Evolutionary conservation across 805 yeast genomes (phyloP).

Genomic region (Kuraishia piskuri): DNA sequence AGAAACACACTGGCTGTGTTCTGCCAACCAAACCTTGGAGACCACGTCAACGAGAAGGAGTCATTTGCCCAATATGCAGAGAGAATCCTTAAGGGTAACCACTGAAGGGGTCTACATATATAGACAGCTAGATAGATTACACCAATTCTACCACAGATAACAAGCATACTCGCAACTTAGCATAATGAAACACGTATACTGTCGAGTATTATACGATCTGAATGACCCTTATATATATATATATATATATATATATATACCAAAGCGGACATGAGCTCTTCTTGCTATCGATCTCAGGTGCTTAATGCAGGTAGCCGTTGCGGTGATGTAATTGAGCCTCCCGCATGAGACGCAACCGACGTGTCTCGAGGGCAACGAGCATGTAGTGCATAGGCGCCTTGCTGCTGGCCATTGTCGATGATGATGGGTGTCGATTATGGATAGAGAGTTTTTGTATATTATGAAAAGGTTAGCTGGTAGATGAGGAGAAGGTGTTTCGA

Average conservation of each 20-base stretch:
- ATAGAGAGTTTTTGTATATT: no score
- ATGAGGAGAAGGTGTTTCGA: no score
- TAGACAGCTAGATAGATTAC: neutral
- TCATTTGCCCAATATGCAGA: slow-evolving; percentile 42
- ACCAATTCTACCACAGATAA: neutral
- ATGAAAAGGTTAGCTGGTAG: no score
- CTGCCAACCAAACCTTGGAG: slow-evolving; percentile 51
- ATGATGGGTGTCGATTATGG: no score
- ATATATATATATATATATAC: no score
- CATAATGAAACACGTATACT: no score
- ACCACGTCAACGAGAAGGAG: slow-evolving; percentile 32
- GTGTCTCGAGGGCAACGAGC: neutral
- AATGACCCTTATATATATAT: no score
- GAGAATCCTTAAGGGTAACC: slow-evolving; percentile 31
- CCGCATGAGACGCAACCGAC: neutral
- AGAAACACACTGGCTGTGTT: slow-evolving; percentile 55
- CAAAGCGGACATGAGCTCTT: no score
- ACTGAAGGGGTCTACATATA: slow-evolving; percentile 12
- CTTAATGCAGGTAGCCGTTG: neutral
- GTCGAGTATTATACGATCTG: no score
- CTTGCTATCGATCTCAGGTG: no score
- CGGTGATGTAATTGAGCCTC: neutral
- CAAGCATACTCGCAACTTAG: neutral
- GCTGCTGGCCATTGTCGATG: no score
- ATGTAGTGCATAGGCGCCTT: neutral